A percentile compares a stretch with the other conserved stretches of the same genome.
Evolutionary conservation across 2,329 filamentous ascomycete species (phyloP).

Genomic region (Stenocarpella maydis): DNA sequence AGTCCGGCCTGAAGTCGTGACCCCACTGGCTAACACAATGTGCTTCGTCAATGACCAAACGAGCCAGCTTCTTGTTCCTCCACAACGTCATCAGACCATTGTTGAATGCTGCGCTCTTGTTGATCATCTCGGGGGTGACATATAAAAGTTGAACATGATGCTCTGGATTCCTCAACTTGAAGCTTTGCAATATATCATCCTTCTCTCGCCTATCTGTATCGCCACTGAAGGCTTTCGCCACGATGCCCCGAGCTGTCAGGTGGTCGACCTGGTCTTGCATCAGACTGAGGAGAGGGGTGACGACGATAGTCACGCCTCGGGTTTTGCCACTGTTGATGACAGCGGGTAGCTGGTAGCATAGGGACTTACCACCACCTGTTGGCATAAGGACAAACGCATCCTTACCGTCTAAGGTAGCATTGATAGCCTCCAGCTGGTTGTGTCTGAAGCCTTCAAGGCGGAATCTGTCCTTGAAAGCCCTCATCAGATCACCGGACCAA

Average conservation of each 20-base stretch:
- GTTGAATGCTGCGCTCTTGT: slow-evolving; percentile 76
- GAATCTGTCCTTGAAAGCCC: slow-evolving; percentile 83
- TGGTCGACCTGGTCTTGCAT: slow-evolving; percentile 98
- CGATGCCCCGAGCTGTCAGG: slow-evolving; percentile 76
- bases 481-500: slow-evolving; percentile 88
- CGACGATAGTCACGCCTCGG: slow-evolving; percentile 85
- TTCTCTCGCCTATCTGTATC: slow-evolving; percentile 72
- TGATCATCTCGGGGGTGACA: slow-evolving; percentile 96
- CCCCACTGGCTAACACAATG: slow-evolving; percentile 99
- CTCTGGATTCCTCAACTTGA: slow-evolving; percentile 73
- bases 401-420: slow-evolving; percentile 85
- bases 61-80: slow-evolving; percentile 75
- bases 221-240: slow-evolving; percentile 83
- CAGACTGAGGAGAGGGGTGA: slow-evolving; percentile 92
- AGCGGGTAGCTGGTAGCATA: slow-evolving; percentile 95
- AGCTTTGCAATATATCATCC: slow-evolving; percentile 68
- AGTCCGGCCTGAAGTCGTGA: slow-evolving; percentile 96
- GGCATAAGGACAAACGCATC: slow-evolving; percentile 98
- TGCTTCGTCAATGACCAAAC: slow-evolving; percentile 97
- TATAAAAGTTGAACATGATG: slow-evolving; percentile 87
- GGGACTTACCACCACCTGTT: slow-evolving; percentile 93
- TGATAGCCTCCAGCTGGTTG: slow-evolving; percentile 95
- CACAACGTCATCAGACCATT: slow-evolving; percentile 74
- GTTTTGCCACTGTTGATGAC: slow-evolving; percentile 84
- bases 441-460: slow-evolving; percentile 85